Base-by-base conservation (phyloP, 345 rosid species). In the Punica granatum region DNA sequence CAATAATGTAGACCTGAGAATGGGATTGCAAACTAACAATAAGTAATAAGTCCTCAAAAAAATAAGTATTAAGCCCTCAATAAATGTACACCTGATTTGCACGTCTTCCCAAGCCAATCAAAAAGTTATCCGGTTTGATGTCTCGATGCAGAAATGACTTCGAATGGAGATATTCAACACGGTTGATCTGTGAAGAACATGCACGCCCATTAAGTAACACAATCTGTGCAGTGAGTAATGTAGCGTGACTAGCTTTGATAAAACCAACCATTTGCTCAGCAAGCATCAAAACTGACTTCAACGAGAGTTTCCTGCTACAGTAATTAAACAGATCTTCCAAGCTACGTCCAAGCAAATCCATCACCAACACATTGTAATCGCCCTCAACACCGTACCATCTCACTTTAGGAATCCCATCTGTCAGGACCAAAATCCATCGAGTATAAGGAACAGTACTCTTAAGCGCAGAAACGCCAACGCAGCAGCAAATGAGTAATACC, bases 341-440 rank as follows among this genome's bases (percentile, higher is more conserved):
- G 65, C 99, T 94, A 15, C 96, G 99, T 60, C 99, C 99, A 60
- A 94, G 88, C 72, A 94, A 84, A 84, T 94, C 99, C 92, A 94
- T 91, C 72, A 89, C 96, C 30, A 94, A 84, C 6, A 94, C 93
- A 83, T 91, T 94, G 76, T 89, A 94, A 44, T 91, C 96, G 25
- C 96, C 96, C 67, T 94, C 98, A 48, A 82, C 79, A 6, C 98
- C 96, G 76, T 75, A 89, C 98, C 98, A 94, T 83, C 83, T 94
- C 71, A 88, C 85, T 66, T 91, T 85, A 26, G 92, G 98, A 69
- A 94, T 89, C 70, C 99, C 99, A 79, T 94, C 99, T 94, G 84
- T 79, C 72, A 60, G 63, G 28, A 61, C 3, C 60, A 23, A 64
- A 30, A 7, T 43, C 4, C 12, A 33, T 26, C 8, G 25, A 54